phyloP scores from a whole-genome alignment of 1,284 basidiomycete species.

The Cronartium quercuum region DNA sequence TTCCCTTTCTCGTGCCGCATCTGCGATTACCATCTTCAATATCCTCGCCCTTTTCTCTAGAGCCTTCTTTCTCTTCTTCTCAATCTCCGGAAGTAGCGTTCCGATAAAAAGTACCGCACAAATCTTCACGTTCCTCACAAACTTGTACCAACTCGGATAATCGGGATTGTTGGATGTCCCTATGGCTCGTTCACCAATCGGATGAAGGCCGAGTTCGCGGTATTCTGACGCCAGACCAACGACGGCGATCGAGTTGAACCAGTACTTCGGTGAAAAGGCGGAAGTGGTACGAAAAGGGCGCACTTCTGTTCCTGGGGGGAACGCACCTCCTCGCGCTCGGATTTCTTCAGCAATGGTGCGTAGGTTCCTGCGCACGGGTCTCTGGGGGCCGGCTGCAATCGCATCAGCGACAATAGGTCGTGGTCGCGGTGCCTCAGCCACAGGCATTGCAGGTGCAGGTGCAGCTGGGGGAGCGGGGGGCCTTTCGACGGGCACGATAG shows the following conservation, averaged over 20 bases:
- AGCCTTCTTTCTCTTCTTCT: constrained; percentile 45
- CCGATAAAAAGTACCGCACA: constrained; percentile 45
- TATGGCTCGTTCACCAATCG: constrained; percentile 30
- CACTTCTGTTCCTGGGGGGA: constrained; percentile 32
- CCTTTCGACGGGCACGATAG: neutral
- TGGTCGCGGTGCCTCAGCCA: constrained; percentile 1
- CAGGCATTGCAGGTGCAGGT: constrained; percentile 2
- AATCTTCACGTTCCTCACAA: constrained; percentile 39
- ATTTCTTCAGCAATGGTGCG: constrained; percentile 39
- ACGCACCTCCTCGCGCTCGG: constrained; percentile 39
- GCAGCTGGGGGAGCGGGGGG: constrained; percentile 14
- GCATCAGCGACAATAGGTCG: neutral
- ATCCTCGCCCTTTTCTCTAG: constrained; percentile 45
- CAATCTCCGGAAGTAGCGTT: constrained; percentile 46
- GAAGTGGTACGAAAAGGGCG: constrained; percentile 38
- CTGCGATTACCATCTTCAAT: constrained; percentile 40
- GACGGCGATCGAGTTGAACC: constrained; percentile 45
- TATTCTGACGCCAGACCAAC: constrained; percentile 46
- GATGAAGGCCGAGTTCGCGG: constrained; percentile 45
- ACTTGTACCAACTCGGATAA: constrained; percentile 29
- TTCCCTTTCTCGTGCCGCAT: constrained; percentile 14
- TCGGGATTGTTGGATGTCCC: constrained; percentile 38
- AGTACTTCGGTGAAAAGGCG: constrained; percentile 45
- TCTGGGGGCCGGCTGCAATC: neutral
- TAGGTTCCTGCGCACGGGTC: constrained; percentile 7